These are phyloP conservation scores for Hamamelis virginiana DNA, from an alignment of 164 flowering plant genomes.

Conservation along the genomic window DNA sequence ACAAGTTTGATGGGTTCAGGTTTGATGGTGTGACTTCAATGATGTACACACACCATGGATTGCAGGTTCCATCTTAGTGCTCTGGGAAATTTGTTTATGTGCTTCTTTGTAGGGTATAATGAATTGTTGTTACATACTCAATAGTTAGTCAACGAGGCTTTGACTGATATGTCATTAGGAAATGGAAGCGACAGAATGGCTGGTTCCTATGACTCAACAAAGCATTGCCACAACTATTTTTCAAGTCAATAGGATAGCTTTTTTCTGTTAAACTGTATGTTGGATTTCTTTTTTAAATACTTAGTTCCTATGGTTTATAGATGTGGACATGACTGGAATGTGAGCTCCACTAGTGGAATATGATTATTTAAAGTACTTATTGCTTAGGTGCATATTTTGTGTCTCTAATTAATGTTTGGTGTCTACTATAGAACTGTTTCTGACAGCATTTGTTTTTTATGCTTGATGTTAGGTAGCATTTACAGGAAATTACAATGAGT, in stretches of 20 bases:
- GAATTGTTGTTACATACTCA: neutral
- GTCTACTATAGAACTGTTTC: neutral
- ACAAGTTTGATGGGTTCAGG: constrained; percentile 96
- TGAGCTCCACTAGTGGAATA: neutral
- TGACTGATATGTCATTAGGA: neutral
- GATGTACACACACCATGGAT: constrained; percentile 99
- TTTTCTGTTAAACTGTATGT: neutral
- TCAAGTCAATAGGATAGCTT: neutral
- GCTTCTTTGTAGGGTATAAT: neutral
- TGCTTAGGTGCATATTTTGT: neutral
- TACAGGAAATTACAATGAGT: constrained; percentile 94
- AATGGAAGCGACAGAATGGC: neutral
- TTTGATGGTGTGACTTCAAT: constrained; percentile 99
- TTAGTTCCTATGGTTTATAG: neutral
- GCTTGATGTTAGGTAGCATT: constrained; percentile 62
- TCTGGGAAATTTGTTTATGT: neutral
- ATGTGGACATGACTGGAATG: neutral
- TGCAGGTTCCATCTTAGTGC: constrained; percentile 48
- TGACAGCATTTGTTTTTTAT: constrained; percentile 6
- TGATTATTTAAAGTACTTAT: neutral
- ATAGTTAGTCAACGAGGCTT: neutral
- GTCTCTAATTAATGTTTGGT: neutral
- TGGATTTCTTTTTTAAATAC: neutral
- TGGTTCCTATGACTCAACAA: no score
- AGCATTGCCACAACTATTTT: neutral